These are phyloP conservation scores for Collybia nuda DNA, from an alignment of 768 basidiomycete genomes.

Conservation along the genomic window DNA sequence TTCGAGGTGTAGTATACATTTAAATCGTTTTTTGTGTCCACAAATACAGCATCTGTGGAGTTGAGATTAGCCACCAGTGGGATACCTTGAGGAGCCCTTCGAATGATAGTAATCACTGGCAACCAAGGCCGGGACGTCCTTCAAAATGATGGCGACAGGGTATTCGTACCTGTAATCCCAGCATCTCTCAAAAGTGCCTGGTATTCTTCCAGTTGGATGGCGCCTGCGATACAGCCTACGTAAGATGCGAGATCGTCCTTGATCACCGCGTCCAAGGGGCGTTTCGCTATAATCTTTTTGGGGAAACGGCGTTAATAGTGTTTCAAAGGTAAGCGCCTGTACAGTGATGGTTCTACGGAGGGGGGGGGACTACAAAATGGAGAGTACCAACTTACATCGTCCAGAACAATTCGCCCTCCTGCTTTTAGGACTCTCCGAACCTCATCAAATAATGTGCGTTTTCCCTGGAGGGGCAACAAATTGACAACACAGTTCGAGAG, in stretches of 20 bases:
- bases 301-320: not conserved
- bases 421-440: conserved; percentile 50
- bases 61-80: not conserved
- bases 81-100: not conserved
- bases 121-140: too few species aligned
- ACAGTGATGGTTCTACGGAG: not conserved
- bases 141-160: too few species aligned
- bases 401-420: conserved; percentile 52
- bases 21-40: conserved; percentile 40
- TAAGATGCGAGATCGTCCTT: conserved; percentile 39
- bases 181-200: conserved; percentile 31
- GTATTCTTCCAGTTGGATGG: conserved; percentile 39
- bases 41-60: conserved; percentile 36
- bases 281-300: conserved; percentile 45
- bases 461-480: conserved; percentile 41
- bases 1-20: not conserved
- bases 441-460: conserved; percentile 43
- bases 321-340: not conserved
- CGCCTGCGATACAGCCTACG: conserved; percentile 47
- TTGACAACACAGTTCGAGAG: conserved; percentile 61
- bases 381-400: conserved; percentile 38
- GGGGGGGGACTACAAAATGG: not conserved
- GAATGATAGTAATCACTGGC: not conserved
- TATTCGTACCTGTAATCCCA: conserved; percentile 38
- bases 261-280: conserved; percentile 40